Evolutionary conservation across 225 moss, liverwort and hornwort genomes (phyloP).

Genomic region (Pleurozium schreberi): DNA sequence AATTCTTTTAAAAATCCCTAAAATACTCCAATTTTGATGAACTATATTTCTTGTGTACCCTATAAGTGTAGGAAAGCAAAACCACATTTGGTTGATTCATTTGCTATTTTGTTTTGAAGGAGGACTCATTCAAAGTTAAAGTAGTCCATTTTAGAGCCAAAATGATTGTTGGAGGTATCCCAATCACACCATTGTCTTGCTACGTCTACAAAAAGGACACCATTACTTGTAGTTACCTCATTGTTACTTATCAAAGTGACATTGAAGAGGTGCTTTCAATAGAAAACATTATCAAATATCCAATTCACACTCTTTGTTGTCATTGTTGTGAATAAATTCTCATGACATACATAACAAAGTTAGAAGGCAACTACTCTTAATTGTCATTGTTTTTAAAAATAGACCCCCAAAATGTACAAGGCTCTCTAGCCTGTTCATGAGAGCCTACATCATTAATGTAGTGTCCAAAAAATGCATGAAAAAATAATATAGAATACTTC

Average conservation of each 20-base stretch:
- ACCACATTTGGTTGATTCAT: too few relatives aligned
- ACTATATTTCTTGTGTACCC: not conserved
- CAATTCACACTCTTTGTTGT: not conserved
- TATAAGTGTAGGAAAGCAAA: too few relatives aligned
- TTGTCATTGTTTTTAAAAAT: not conserved
- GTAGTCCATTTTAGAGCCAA: too few relatives aligned
- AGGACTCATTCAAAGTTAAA: too few relatives aligned
- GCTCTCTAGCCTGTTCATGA: not conserved
- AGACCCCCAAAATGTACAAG: rapidly evolving
- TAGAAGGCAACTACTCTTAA: rapidly evolving
- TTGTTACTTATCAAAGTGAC: not conserved
- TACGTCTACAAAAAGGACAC: not conserved
- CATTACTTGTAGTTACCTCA: not conserved
- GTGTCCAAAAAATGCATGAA: not conserved
- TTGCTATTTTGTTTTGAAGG: too few relatives aligned
- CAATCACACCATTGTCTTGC: too few relatives aligned
- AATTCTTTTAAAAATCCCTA: not conserved
- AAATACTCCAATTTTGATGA: not conserved
- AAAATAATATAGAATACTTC: not conserved
- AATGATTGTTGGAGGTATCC: too few relatives aligned
- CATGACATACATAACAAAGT: not conserved
- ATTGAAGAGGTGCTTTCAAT: not conserved
- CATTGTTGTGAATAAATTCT: not conserved
- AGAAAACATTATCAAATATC: not conserved
- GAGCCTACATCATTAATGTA: rapidly evolving